Evolutionary conservation across 2,329 filamentous ascomycete genomes (phyloP), one percentile per base, ranked within the genome.

Genomic region (Chaetomium sp.): DNA sequence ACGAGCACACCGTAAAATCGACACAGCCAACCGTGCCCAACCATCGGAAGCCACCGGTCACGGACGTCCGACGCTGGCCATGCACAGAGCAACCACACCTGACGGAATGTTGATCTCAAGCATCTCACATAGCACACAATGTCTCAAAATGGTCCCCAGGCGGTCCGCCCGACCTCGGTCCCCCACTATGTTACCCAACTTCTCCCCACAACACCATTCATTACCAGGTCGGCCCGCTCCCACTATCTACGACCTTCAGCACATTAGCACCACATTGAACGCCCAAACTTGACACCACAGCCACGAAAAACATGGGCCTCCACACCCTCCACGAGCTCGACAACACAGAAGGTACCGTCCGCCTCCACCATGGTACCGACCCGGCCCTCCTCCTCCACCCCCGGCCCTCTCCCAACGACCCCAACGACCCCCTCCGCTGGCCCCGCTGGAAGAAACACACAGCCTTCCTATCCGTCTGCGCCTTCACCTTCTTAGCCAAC

Each of bases 381-480:
- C 32, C 42, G 52, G 9, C 32, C 19, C 54, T 74, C 35, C 66
- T 77, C n/a, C 65, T 77, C 6, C 68, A 75, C 33, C 76, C 76
- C 0, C 67, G 66, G 12, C 76, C 76, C 0, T 76, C 73, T 6
- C 59, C 68, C 2, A 68, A 60, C 33, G 73, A 78, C 59, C 72
- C 75, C 2, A 77, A 77, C 52, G 76, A 79, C 57, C 76, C 76
- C 6, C 69, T 78, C 3, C 68, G 73, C 47, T 78, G 75, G 75
- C 70, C 74, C 1, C 60, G 46, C 43, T 71, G 68, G 68, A 76
- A 75, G 64, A 79, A 78, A 58, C 68, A 74, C 56, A 64, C 73
- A 40, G 70, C 70, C 55, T 75, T 75, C 57, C 61, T 62, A 27
- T 67, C 67, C 14, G 69, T 76, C 2, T 76, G 73, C 64, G 66